phyloP scores from a whole-genome alignment of 257 asterid species.

The Nicotiana attenuata region DNA sequence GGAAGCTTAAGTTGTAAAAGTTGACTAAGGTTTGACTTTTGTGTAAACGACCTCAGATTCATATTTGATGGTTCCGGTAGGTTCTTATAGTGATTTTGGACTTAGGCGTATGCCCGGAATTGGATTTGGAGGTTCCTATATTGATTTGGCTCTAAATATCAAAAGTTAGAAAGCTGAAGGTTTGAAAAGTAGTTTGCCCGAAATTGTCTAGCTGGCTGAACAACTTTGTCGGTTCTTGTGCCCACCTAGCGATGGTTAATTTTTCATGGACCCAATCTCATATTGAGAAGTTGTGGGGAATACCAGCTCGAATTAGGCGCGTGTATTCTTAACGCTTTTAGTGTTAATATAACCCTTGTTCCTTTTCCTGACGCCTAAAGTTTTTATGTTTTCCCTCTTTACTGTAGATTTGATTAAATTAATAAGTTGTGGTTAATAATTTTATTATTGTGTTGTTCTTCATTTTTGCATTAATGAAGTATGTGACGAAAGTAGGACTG shows the following conservation, averaged over 20 bases:
- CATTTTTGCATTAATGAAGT: background rate
- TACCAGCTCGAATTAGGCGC: slow-evolving; percentile 58
- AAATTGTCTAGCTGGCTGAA: slow-evolving; percentile 71
- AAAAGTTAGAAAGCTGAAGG: too few species aligned
- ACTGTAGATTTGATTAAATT: background rate
- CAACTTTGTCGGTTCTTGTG: slow-evolving; percentile 74
- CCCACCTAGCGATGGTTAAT: slow-evolving; percentile 89
- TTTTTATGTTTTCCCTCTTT: background rate
- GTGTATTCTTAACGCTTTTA: slow-evolving; percentile 27
- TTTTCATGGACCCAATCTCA: slow-evolving; percentile 97
- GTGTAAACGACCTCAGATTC: too few species aligned
- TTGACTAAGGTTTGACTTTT: too few species aligned
- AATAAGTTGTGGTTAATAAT: background rate
- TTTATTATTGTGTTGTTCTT: background rate
- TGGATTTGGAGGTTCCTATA: too few species aligned
- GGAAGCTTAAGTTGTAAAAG: too few species aligned
- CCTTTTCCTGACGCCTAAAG: background rate
- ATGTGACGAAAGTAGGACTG: background rate
- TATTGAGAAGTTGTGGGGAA: slow-evolving; percentile 88
- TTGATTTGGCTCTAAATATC: too few species aligned
- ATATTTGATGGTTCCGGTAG: too few species aligned
- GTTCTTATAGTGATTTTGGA: too few species aligned
- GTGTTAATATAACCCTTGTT: background rate
- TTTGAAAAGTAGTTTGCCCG: too few species aligned
- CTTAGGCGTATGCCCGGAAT: too few species aligned